Conservation (phyloP, 495 filamentous ascomycete genomes). For the Echria macrotheca region DNA sequence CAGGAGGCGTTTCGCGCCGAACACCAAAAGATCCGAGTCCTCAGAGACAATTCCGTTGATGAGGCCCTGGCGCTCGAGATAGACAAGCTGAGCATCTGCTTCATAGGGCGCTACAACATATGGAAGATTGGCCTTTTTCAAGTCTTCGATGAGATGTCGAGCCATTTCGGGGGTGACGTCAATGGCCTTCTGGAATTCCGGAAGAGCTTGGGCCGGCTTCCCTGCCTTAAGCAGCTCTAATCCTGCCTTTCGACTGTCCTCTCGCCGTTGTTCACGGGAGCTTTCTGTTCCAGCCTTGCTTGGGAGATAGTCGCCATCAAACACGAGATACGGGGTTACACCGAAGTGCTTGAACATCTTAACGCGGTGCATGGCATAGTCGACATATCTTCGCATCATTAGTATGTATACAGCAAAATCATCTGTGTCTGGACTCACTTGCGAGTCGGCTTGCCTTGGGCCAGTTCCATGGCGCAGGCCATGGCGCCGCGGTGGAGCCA, state of each 20-base stretch:
- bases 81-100: constrained; percentile 92
- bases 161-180: constrained; percentile 98
- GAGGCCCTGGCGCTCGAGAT: constrained; percentile 77
- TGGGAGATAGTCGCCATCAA: constrained; percentile 93
- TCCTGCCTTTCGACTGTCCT: constrained; percentile 67
- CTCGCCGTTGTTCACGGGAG: constrained; percentile 61
- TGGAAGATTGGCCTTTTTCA: constrained; percentile 70
- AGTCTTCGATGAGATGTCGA: constrained; percentile 79
- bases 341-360: constrained; percentile 91
- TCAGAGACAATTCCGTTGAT: constrained; percentile 89
- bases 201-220: constrained; percentile 70
- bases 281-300: constrained; percentile 91
- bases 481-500: constrained; percentile 96
- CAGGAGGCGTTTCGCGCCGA: constrained; percentile 81
- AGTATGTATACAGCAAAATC: constrained; percentile 4
- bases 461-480: constrained; percentile 86
- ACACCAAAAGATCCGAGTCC: constrained; percentile 94
- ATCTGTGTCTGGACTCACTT: constrained; percentile 69
- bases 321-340: constrained; percentile 85
- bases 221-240: constrained; percentile 76
- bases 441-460: constrained; percentile 76
- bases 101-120: constrained; percentile 97
- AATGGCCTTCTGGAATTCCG: constrained; percentile 89
- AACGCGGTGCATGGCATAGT: constrained; percentile 85
- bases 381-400: constrained; percentile 61